Evolutionary conservation across 176 grass and related monocot species (phyloP).

Genomic region (Secale cereale): DNA sequence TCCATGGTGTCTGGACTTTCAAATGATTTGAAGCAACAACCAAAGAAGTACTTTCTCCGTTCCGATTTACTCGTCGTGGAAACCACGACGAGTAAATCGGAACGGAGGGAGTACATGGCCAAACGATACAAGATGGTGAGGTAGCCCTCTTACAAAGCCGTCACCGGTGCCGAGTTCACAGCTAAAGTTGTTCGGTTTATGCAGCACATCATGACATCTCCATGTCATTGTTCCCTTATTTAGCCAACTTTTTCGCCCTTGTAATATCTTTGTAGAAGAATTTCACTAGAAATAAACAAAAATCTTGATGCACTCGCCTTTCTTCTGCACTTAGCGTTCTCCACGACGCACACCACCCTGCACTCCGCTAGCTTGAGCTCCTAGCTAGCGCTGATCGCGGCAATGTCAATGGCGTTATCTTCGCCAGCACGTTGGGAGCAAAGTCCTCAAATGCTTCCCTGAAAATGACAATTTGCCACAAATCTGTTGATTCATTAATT

Average conservation of each 20-base stretch:
- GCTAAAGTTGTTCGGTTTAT: not conserved
- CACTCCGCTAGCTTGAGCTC: slow-evolving; percentile 72
- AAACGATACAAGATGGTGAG: too few species aligned
- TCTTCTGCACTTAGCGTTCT: slow-evolving; percentile 84
- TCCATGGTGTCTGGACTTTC: too few species aligned
- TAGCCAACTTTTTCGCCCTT: not conserved
- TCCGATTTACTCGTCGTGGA: too few species aligned
- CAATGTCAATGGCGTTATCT: slow-evolving; percentile 65
- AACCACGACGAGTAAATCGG: too few species aligned
- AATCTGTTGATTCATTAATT: not conserved
- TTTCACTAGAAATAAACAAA: not conserved
- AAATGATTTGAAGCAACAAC: too few species aligned
- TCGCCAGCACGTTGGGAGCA: slow-evolving; percentile 42
- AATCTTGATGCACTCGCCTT: slow-evolving; percentile 42
- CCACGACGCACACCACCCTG: slow-evolving; percentile 65
- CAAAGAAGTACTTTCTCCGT: too few species aligned
- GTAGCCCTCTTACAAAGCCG: too few species aligned
- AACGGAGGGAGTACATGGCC: too few species aligned
- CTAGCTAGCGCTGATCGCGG: slow-evolving; percentile 55
- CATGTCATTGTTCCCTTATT: not conserved
- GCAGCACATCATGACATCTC: not conserved
- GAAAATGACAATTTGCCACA: not conserved
- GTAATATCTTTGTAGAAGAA: not conserved
- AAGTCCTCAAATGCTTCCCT: slow-evolving; percentile 71
- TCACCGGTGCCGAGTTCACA: too few species aligned